Base-by-base conservation (phyloP, 805 yeast species). In the Saccharomycopsis sp. region DNA sequence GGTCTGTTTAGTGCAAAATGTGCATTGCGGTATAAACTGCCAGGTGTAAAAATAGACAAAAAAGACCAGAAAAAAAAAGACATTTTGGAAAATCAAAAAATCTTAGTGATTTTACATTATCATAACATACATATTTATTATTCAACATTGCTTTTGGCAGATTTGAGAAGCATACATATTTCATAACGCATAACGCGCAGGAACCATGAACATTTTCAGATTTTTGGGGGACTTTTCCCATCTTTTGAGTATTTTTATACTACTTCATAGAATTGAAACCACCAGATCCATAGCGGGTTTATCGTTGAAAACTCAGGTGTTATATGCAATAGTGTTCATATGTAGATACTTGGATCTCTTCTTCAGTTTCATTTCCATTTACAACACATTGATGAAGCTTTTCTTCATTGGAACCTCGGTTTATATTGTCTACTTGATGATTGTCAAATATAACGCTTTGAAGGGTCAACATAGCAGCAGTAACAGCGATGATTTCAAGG, bases 271-370 rank as follows among this genome's bases (percentile, higher is more conserved):
- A 47, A 89, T 94, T 64, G 79, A 76, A 56, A 68, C 73, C 3
- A 80, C 87, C 57, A 76, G 76, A 61, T 85, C 96, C 3, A 84
- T 87, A 53, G 81, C 83, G 34, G 99, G 99, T 51, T 80, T 94
- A 54, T 91, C 97, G 1, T 74, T 89, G 68, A 93, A 93, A 73
- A 89, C 98, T 0, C 98, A 94, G 70, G 74, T 81, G 1, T 74
- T 93, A 47, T 94, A 93, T 70, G 83, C 80, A 50, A 63, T 85
- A 35, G 96, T 90, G 19, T 91, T 83, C 66, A 68, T 82, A 50
- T 78, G 91, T 14, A 80, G 97, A 62, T 91, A 90, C 70, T 63
- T 87, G 59, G 91, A 87, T 70, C 69, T 84, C 60, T 70, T 85
- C 60, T 69, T 70, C 70, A 76, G 75, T 56, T 87, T 75, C 73